Base-by-base conservation (phyloP, 305 asterid species). In the Rubia peregrina region DNA sequence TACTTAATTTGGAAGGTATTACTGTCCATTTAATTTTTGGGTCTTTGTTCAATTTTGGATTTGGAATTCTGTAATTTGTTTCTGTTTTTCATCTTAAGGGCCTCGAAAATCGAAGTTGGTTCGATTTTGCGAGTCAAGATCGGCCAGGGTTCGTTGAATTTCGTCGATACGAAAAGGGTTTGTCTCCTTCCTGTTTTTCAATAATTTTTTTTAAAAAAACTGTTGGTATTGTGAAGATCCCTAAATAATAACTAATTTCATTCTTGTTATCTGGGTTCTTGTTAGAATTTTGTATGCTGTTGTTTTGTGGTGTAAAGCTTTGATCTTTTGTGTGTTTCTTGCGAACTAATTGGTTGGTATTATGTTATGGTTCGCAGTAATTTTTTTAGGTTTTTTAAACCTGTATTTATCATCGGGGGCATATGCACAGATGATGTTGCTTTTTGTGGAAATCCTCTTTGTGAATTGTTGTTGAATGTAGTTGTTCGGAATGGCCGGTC, bases 1-100 rank as follows among this genome's bases (percentile, higher is more conserved):
- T 51, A 62, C 78, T 76, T 61, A 59, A 83, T 82, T 86, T 76
- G 74, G 61, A 33, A 75, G 70, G 70, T 30, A 61, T 5, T 70
- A 71, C 41, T 40, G 1, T 9, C 19, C 71, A 7, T 71, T 71
- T 38, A 1, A 42, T 41, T 60, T 43, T 1, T 22, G 17, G 17
- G 19, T 62, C 30, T 70, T 1, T 56, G 3, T 43, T 69, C 2
- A 3, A 19, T 33, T 33, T 13, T 30, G 74, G 13, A 64, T 44
- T 48, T 5, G 14, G 33, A 21, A 24, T 33, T 55, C 56, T 36
- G 14, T 24, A 4, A 4, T 61, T 74, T 13, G 7, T 33, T 71
- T n/a, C 33, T 36, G 9, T 5, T 30, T 17, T 61, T 3, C 12
- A 30, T 61, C 56, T 40, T 41, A 71, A 26, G 75, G 71, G 17